Evolutionary conservation across 495 filamentous ascomycete genomes (phyloP).

Genomic region (Choiromyces venosus): DNA sequence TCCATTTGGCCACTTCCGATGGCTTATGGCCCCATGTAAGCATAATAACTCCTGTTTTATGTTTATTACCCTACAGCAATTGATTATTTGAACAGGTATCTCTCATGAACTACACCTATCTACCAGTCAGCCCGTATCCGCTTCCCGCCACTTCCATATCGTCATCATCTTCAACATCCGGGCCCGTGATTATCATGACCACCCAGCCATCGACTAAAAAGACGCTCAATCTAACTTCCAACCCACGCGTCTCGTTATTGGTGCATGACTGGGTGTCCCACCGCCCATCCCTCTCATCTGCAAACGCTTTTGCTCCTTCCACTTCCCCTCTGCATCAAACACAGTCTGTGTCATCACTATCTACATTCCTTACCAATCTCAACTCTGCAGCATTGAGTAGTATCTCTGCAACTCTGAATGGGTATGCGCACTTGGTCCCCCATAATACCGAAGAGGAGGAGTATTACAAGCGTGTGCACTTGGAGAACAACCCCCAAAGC

Average conservation of each 20-base stretch:
- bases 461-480: constrained; percentile 72
- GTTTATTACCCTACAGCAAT: background rate
- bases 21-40: constrained; percentile 74
- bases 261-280: constrained; percentile 98
- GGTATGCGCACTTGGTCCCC: constrained; percentile 65
- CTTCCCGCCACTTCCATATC: constrained; percentile 52
- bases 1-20: constrained; percentile 87
- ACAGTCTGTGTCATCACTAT: constrained; percentile 63
- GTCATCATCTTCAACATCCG: constrained; percentile 9
- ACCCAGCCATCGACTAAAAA: constrained; percentile 84
- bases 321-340: constrained; percentile 48
- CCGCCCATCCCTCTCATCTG: constrained; percentile 69
- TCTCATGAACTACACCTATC: constrained; percentile 99
- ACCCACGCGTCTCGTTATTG: constrained; percentile 87
- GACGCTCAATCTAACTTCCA: constrained; percentile 75
- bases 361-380: constrained; percentile 74
- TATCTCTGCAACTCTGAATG: constrained; percentile 91
- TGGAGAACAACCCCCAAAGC: constrained; percentile 67
- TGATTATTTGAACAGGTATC: constrained; percentile 60
- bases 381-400: constrained; percentile 82
- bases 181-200: constrained; percentile 75
- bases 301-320: constrained; percentile 45
- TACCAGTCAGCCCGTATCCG: constrained; percentile 72
- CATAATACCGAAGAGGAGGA: constrained; percentile 68
- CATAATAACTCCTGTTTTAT: background rate